Evolutionary conservation across 305 asterid species (phyloP).

Genomic region (Solanum hybrid): DNA sequence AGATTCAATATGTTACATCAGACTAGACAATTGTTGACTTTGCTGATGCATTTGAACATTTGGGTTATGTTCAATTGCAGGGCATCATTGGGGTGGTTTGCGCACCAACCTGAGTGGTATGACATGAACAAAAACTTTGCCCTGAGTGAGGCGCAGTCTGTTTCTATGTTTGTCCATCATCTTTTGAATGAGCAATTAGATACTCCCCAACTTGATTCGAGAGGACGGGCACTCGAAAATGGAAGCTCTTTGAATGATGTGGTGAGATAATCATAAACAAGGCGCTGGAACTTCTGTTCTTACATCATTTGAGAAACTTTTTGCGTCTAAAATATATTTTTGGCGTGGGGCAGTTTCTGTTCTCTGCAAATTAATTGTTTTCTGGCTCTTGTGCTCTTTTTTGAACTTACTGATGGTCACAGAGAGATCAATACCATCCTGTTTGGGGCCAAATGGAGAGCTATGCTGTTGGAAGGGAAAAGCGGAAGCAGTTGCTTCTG

Average conservation of each 20-base stretch:
- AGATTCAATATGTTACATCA: not conserved
- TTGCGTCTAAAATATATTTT: not conserved
- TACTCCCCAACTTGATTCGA: slow-evolving; percentile 48
- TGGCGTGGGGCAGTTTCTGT: not conserved
- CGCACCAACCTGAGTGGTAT: slow-evolving; percentile 88
- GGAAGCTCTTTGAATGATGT: slow-evolving; percentile 46
- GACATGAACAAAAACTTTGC: slow-evolving; percentile 77
- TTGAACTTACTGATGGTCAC: slow-evolving; percentile 12
- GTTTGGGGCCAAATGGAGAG: slow-evolving; percentile 97
- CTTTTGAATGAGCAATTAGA: slow-evolving; percentile 59
- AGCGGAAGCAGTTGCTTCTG: slow-evolving; percentile 78
- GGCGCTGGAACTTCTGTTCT: not conserved
- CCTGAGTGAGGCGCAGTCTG: slow-evolving; percentile 89
- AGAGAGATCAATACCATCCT: slow-evolving; percentile 87
- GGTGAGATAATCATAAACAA: slow-evolving; percentile 40
- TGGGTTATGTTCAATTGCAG: slow-evolving; percentile 24
- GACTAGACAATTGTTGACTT: not conserved
- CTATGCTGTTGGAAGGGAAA: slow-evolving; percentile 78
- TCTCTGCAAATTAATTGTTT: slow-evolving; percentile 8
- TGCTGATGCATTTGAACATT: not conserved
- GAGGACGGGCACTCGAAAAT: slow-evolving; percentile 45
- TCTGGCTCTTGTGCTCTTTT: slow-evolving; percentile 15
- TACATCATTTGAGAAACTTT: not conserved
- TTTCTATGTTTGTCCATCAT: slow-evolving; percentile 71
- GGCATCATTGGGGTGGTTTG: slow-evolving; percentile 96